A percentile compares a stretch with the other conserved stretches of the same genome.
These are phyloP conservation scores for Basipetospora chlamydospora DNA, from an alignment of 2,329 filamentous ascomycete species.

Conservation along the genomic window DNA sequence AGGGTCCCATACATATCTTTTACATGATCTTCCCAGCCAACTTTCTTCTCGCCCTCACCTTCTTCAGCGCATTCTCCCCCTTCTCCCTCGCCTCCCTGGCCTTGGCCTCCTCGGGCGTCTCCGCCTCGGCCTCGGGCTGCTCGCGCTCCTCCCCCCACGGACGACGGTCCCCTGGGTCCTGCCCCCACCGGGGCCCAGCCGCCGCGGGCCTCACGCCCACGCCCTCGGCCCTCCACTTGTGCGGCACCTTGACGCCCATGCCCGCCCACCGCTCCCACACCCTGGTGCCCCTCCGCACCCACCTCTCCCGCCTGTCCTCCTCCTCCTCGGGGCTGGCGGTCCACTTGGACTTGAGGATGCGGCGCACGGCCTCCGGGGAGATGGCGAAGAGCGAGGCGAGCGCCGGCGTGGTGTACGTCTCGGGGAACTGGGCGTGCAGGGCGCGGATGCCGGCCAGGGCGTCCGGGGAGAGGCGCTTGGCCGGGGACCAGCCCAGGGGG, in stretches of 20 bases:
- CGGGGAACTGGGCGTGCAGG: conserved; percentile 62
- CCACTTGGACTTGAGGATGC: conserved; percentile 76
- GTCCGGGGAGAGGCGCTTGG: conserved; percentile 81
- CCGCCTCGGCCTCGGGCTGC: background rate
- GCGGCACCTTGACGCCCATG: conserved; percentile 46
- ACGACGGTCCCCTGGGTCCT: conserved; percentile 5
- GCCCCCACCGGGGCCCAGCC: background rate
- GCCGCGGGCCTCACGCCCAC: conserved; percentile 15
- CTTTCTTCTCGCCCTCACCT: conserved; percentile 4
- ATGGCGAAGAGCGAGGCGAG: conserved; percentile 71
- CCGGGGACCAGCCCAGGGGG: conserved; percentile 64
- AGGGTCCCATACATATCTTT: background rate
- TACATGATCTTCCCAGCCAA: conserved; percentile 7
- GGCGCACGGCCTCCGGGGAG: conserved; percentile 73
- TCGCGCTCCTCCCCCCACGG: background rate
- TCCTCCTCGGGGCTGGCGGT: conserved; percentile 41
- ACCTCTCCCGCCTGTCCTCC: conserved; percentile 40
- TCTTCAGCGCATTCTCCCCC: background rate
- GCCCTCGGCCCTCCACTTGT: conserved; percentile 42
- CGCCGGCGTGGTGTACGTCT: conserved; percentile 57
- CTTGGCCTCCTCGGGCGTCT: conserved; percentile 1
- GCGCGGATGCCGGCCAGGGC: conserved; percentile 80
- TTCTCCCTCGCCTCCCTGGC: conserved; percentile 1
- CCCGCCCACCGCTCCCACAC: conserved; percentile 47
- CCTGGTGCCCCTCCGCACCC: conserved; percentile 44